Base-by-base conservation (phyloP, 2,329 filamentous ascomycete genomes). In the Arachnomyces sp. region DNA sequence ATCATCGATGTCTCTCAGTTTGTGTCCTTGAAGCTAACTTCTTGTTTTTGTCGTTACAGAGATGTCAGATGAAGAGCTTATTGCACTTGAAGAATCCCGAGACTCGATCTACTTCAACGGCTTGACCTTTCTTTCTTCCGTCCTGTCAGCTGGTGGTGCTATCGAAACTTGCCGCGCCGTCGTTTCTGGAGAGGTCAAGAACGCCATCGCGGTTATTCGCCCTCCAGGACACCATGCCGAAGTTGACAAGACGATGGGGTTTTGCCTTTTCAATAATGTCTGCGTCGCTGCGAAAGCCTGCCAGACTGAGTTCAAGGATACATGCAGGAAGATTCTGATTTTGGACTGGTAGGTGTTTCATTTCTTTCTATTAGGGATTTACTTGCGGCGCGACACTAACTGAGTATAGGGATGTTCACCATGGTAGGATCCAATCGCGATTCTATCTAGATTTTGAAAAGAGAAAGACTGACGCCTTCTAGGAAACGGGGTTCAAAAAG, bases 261-360 rank as follows among this genome's bases (percentile, higher is more conserved):
- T 98, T 57, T 98, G 92, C 60, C 77, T 96, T 43, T 96, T 96
- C 68, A 95, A 98, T 67, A 98, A 98, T 55, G 92, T 96, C 2
- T 88, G 86, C 14, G 84, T 98, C 43, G 90, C 89, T 1, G 82
- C 88, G n/a, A 82, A 79, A 44, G 84, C 89, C 9, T 95, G 89
- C 57, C 88, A 94, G 58, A 68, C 74, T 39, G 80, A 88, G 44
- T 92, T 84, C 50, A 84, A 84, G 1, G 77, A 90, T 3, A 67
- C 68, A 7, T 95, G 90, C 56, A 80, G 87, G 41, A 96, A 94
- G 63, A 77, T 98, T 14, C 65, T 98, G 40, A 92, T 98, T 49
- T 70, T 98, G 6, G 92, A 98, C 58, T 98, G 92, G 85, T 85
- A 81, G 57, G 82, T 34, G 37, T 17, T 30, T 43, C 17, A 39